Percentiles rank a stretch among this genome's conserved stretches.
phyloP scores from a whole-genome alignment of 2,329 filamentous ascomycete genomes.

The Sporothrix brasiliensis region DNA sequence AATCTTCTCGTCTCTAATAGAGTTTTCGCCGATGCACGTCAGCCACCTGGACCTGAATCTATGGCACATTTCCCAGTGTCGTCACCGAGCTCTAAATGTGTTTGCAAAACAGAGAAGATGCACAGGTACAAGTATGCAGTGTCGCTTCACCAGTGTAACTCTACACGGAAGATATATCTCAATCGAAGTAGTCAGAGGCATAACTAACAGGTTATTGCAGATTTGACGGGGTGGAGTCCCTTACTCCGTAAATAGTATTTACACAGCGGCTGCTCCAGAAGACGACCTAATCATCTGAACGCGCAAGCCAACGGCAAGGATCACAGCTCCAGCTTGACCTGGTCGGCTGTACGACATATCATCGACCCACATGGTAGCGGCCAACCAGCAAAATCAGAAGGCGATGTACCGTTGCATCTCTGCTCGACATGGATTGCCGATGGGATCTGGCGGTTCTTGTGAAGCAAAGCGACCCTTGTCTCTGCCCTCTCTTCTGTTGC shows the following conservation, averaged over 20 bases:
- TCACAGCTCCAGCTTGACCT: not conserved
- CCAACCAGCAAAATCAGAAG: slow-evolving; percentile 3
- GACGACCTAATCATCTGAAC: slow-evolving; percentile 1
- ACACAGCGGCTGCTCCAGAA: not conserved
- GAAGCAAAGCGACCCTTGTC: not conserved
- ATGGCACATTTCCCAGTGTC: not conserved
- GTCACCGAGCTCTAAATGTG: slow-evolving; percentile 8
- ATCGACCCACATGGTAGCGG: slow-evolving; percentile 23
- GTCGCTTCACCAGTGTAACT: slow-evolving; percentile 3
- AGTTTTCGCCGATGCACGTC: not conserved
- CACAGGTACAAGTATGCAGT: not conserved
- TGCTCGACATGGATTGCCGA: not conserved
- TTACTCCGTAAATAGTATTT: not conserved
- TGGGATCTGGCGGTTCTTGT: slow-evolving; percentile 1
- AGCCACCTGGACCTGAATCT: not conserved
- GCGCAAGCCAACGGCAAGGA: not conserved
- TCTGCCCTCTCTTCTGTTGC: too few relatives aligned
- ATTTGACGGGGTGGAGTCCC: not conserved
- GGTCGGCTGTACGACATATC: not conserved
- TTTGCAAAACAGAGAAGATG: not conserved
- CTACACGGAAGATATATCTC: not conserved
- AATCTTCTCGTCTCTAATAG: not conserved
- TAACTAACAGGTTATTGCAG: slow-evolving; percentile 6
- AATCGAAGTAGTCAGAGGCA: slow-evolving; percentile 1
- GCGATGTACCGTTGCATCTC: slow-evolving; percentile 10